A percentile compares a stretch with the other conserved stretches of the same genome.
Conservation (phyloP, 306 rosid species). For the Prunus salicina region DNA sequence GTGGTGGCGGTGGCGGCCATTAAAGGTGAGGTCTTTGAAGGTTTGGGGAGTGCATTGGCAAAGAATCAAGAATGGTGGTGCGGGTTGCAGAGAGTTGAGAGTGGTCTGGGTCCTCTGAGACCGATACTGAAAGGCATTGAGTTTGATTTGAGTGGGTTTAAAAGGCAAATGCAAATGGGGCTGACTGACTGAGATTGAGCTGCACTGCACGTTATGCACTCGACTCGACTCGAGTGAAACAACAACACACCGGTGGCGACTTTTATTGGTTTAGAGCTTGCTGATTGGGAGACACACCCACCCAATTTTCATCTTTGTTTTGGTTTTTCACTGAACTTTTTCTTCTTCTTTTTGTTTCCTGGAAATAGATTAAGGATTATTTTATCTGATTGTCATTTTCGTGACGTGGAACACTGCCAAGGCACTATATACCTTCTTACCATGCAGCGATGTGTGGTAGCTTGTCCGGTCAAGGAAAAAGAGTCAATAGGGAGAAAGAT, state of each 20-base stretch:
- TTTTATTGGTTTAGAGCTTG: neutral
- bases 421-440: no score
- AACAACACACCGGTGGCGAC: neutral
- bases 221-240: neutral
- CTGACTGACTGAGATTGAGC: neutral
- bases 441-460: no score
- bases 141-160: neutral
- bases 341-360: neutral
- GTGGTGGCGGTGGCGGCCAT: conserved; percentile 39
- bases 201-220: no score
- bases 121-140: neutral
- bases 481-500: no score
- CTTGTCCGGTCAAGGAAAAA: no score
- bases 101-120: neutral
- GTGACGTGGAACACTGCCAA: neutral
- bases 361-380: no score
- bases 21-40: conserved; percentile 19
- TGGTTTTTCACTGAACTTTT: neutral
- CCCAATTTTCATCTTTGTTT: neutral
- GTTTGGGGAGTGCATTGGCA: conserved; percentile 9
- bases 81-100: neutral
- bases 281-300: neutral
- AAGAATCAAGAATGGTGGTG: neutral
- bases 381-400: neutral
- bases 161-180: neutral